These are phyloP conservation scores for Glomus cerebriforme DNA, from an alignment of 192 early-diverging fungal species.

Conservation along the genomic window DNA sequence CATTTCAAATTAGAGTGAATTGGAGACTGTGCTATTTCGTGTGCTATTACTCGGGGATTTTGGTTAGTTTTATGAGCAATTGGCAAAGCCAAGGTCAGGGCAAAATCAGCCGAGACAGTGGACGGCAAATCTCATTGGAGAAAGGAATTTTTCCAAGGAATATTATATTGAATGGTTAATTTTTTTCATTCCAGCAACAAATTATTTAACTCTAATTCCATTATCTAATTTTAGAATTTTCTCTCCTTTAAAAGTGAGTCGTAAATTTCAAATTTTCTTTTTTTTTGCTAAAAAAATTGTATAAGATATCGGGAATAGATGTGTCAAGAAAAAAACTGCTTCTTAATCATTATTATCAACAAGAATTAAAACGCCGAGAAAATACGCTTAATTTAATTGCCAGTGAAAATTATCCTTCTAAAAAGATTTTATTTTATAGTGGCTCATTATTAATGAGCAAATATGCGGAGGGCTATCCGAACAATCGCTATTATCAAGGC, in stretches of 20 bases:
- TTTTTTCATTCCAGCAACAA: neutral
- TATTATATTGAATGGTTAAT: slow-evolving; percentile 9
- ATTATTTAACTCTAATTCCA: slow-evolving; percentile 4
- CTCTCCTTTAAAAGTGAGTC: too few relatives aligned
- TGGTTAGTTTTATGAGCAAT: neutral
- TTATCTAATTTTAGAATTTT: too few relatives aligned
- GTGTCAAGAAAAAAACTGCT: neutral
- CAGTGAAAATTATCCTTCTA: slow-evolving; percentile 3
- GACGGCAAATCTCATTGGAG: neutral
- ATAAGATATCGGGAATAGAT: too few relatives aligned
- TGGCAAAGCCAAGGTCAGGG: slow-evolving; percentile 16
- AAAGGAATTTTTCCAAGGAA: slow-evolving; percentile 23
- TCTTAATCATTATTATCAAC: neutral
- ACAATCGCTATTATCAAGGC: slow-evolving; percentile 7
- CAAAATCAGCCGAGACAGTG: slow-evolving; percentile 5
- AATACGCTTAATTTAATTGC: slow-evolving; percentile 11
- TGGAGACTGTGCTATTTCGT: neutral
- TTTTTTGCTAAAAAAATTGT: too few relatives aligned
- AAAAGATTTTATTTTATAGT: slow-evolving; percentile 6
- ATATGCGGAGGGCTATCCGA: neutral
- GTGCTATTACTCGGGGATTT: neutral
- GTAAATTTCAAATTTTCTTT: too few relatives aligned
- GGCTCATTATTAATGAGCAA: slow-evolving; percentile 8
- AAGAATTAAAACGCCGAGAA: slow-evolving; percentile 2
- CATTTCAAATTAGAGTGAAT: neutral